Percentiles rank a stretch among this genome's conserved stretches.
Evolutionary conservation across 1,139 yeast species (phyloP).

Genomic region (Candida neerlandica): DNA sequence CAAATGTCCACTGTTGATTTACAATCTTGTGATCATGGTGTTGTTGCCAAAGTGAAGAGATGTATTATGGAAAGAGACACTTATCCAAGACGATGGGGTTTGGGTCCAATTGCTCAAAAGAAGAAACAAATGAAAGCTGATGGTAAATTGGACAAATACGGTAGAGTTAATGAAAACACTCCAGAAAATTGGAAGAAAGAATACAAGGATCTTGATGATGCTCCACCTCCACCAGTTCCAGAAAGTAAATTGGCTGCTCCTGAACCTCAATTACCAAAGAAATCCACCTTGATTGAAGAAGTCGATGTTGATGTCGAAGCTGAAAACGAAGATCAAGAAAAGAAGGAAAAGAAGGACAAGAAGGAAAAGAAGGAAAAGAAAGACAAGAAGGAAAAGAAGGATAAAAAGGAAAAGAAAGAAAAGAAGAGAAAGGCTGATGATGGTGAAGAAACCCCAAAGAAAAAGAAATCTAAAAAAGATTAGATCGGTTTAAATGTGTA

Average conservation of each 20-base stretch:
- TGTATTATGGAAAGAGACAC: conserved; percentile 99
- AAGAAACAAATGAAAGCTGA: conserved; percentile 97
- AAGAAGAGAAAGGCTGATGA: conserved; percentile 59
- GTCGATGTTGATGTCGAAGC: conserved; percentile 23
- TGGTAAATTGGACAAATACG: conserved; percentile 95
- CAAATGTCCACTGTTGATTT: conserved; percentile 98
- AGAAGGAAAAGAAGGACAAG: conserved; percentile 48
- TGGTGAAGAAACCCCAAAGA: conserved; percentile 52
- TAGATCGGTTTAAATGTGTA: conserved; percentile 9
- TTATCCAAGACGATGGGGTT: conserved; percentile 99
- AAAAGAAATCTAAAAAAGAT: conserved; percentile 40
- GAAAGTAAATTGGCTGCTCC: conserved; percentile 52
- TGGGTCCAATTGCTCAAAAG: conserved; percentile 98
- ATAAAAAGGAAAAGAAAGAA: conserved; percentile 36
- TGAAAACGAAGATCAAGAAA: conserved; percentile 45
- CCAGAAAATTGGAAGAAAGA: conserved; percentile 90
- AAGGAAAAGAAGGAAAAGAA: conserved; percentile 69
- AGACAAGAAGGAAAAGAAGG: conserved; percentile 60
- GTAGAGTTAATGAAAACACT: conserved; percentile 89
- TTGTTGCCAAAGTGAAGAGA: conserved; percentile 97
- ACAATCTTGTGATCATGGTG: conserved; percentile 97
- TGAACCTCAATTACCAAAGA: conserved; percentile 54
- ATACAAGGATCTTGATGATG: conserved; percentile 80
- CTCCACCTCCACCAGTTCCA: conserved; percentile 56
- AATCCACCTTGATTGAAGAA: conserved; percentile 33